A percentile compares a stretch with the other conserved stretches of the same genome.
Conservation (phyloP, 2,329 filamentous ascomycete genomes). For the Alternaria arbusti region DNA sequence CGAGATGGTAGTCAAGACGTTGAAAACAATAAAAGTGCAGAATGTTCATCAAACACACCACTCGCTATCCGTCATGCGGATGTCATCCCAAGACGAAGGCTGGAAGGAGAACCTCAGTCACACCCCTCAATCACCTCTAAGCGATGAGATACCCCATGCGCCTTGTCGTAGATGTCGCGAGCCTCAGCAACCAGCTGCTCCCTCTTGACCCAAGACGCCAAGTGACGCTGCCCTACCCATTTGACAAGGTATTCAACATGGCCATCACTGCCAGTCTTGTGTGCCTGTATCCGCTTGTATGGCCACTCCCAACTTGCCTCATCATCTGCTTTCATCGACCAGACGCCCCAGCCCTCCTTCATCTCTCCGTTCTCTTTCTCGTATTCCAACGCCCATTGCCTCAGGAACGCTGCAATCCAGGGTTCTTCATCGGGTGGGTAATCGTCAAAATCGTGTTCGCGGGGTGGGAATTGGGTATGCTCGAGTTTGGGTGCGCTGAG, state of each 20-base stretch:
- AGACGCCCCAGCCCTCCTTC: slow-evolving; percentile 19
- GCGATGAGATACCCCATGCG: not conserved
- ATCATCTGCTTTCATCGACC: slow-evolving; percentile 8
- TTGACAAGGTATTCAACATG: slow-evolving; percentile 17
- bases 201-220: slow-evolving; percentile 11
- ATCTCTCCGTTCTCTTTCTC: slow-evolving; percentile 20
- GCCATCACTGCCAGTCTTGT: slow-evolving; percentile 9
- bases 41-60: not conserved
- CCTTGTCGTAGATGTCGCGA: slow-evolving; percentile 3
- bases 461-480: not conserved
- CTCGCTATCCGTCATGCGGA: no score
- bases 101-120: not conserved
- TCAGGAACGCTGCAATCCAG: slow-evolving; percentile 21
- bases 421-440: slow-evolving; percentile 12
- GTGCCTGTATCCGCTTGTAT: slow-evolving; percentile 18
- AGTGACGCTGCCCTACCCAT: slow-evolving; percentile 20
- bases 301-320: slow-evolving; percentile 20
- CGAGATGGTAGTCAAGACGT: not conserved
- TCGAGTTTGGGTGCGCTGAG: not conserved
- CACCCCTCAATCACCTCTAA: not conserved
- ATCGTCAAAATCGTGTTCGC: not conserved
- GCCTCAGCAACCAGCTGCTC: slow-evolving; percentile 7
- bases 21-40: not conserved
- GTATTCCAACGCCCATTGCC: slow-evolving; percentile 24
- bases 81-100: no score